Conservation (phyloP, 225 moss, liverwort and hornwort species). For the Physcomitrellopsis africana region DNA sequence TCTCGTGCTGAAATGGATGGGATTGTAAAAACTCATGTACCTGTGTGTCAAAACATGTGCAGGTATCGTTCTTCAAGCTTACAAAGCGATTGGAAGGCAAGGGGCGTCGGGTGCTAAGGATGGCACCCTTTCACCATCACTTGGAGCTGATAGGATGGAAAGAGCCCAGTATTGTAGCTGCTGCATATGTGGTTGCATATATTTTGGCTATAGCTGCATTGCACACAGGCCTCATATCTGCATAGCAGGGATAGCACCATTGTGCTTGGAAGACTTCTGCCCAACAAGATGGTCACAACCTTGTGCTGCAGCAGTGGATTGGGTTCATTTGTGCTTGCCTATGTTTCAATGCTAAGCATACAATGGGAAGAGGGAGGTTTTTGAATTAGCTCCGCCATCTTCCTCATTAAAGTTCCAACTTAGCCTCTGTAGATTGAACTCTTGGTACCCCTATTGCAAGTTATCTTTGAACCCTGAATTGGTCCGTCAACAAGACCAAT, state of each 20-base stretch:
- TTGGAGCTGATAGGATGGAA: conserved; percentile 76
- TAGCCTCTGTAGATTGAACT: too few relatives aligned
- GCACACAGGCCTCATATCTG: conserved; percentile 55
- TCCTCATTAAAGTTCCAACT: too few relatives aligned
- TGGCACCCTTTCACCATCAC: conserved; percentile 97
- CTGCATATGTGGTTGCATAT: conserved; percentile 69
- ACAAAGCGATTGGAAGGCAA: conserved; percentile 80
- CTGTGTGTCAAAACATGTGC: conserved; percentile 7
- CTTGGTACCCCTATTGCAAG: too few relatives aligned
- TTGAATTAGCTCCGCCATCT: too few relatives aligned
- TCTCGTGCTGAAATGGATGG: too few relatives aligned
- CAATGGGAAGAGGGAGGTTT: too few relatives aligned
- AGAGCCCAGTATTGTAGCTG: conserved; percentile 64
- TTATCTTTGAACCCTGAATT: too few relatives aligned
- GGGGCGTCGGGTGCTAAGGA: conserved; percentile 81
- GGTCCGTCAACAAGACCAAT: too few relatives aligned
- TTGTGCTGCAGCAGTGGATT: too few relatives aligned
- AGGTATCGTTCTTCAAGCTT: conserved; percentile 85
- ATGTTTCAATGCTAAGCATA: too few relatives aligned
- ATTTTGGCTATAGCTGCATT: conserved; percentile 64
- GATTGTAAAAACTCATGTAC: not conserved
- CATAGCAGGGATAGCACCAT: conserved; percentile 17
- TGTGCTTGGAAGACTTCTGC: not conserved
- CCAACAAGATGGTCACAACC: not conserved
- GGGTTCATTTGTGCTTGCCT: too few relatives aligned